These are phyloP conservation scores for Xylaria sp. DNA, from an alignment of 2,329 filamentous ascomycete genomes.

Conservation along the genomic window DNA sequence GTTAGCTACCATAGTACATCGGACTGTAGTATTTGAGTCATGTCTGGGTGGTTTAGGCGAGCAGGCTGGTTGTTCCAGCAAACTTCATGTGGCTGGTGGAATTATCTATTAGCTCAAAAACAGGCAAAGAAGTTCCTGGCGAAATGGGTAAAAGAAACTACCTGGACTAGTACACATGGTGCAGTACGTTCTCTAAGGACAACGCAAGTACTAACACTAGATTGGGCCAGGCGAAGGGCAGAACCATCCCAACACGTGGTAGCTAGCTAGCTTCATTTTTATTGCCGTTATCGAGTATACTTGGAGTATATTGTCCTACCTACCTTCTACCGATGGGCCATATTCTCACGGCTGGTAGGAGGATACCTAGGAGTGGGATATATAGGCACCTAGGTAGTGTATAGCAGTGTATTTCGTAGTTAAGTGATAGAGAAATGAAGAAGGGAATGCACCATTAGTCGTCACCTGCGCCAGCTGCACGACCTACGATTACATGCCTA, in stretches of 20 bases:
- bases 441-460: constrained; percentile 10
- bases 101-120: background rate
- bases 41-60: background rate
- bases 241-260: constrained; percentile 32
- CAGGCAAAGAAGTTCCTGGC: background rate
- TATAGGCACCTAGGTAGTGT: background rate
- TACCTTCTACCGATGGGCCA: too few species aligned
- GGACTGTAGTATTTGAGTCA: constrained; percentile 1
- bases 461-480: constrained; percentile 12
- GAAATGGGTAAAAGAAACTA: background rate
- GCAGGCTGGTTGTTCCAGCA: background rate
- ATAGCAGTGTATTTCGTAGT: background rate
- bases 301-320: too few species aligned
- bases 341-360: too few species aligned
- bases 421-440: background rate
- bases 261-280: background rate
- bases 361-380: too few species aligned
- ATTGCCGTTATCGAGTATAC: background rate
- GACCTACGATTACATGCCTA: constrained; percentile 5
- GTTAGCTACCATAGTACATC: background rate
- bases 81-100: background rate
- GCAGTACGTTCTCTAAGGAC: too few species aligned
- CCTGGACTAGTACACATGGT: background rate
- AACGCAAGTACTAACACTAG: background rate
- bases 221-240: constrained; percentile 14